Base-by-base conservation (phyloP, 23 red algal genomes). In the Gracilaria gracilis region DNA sequence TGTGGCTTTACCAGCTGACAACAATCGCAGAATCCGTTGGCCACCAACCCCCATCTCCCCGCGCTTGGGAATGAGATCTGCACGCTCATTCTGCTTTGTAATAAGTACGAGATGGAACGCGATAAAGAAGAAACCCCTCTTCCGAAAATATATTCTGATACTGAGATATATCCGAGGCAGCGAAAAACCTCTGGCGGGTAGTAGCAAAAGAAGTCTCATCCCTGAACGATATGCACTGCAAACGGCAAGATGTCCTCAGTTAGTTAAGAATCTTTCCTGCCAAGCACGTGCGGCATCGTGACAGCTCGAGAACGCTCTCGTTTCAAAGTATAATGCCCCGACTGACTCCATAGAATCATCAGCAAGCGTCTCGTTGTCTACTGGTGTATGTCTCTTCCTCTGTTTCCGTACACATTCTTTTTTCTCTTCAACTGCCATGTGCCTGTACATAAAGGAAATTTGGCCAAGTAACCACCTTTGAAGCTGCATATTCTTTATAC, bases 401-500 rank as follows among this genome's bases (percentile, higher is more conserved):
- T 32, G 32, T 69, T 69, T 20, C 64, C 64, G 38, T 15, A 72
- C 17, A 67, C 75, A 81, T 46, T 44, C 20, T 23, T 51, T 77
- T 39, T 90, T 90, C 47, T 90, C 87, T 29, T 39, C 31, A 24
- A 66, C 71, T 13, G 65, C 48, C 87, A 90, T 90, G 31, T 90
- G 87, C 25, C 87, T 80, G 74, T 90, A 90, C 54, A 81, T 67
- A 50, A 90, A 90, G 36, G 49, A 66, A 1, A 80, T 35, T 17
- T 79, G 44, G 24, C 87, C 87, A 32, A 76, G 28, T 40, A 90
- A 39, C 62, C 62, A 70, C 61, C 72, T 66, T 65, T 90, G 87
- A 38, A 67, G 53, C 21, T 81, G 73, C 54, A 80, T 90, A 29
- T 81, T 81, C 39, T 69, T 32, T 9, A 40, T 33, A 35, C 87